Evolutionary conservation across 108 stramenopile genomes (phyloP).

Genomic region (Asterionellopsis glacialis): DNA sequence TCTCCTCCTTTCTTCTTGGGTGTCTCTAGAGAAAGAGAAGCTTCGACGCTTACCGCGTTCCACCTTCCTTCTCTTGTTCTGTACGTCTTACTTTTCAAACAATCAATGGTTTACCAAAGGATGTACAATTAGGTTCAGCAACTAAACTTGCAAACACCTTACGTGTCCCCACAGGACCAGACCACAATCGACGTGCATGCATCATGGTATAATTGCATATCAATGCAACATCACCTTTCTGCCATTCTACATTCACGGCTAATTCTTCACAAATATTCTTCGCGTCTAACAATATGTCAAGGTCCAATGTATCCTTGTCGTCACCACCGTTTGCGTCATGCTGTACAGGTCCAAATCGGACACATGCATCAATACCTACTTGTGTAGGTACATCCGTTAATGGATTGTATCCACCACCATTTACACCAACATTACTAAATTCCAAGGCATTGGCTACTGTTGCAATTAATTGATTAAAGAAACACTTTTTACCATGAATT

Average conservation of each 20-base stretch:
- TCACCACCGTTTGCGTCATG: too few relatives aligned
- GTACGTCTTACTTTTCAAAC: neutral
- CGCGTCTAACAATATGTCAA: conserved; percentile 19
- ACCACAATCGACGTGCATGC: conserved; percentile 27
- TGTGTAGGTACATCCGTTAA: conserved; percentile 27
- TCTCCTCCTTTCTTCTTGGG: too few relatives aligned
- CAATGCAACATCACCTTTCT: conserved; percentile 25
- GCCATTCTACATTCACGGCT: conserved; percentile 19
- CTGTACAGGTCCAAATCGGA: conserved; percentile 12
- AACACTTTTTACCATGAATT: conserved; percentile 13
- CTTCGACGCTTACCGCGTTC: too few relatives aligned
- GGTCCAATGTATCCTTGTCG: conserved; percentile 13
- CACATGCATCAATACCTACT: conserved; percentile 26
- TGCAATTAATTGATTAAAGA: conserved; percentile 32
- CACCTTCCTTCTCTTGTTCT: neutral
- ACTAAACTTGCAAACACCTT: conserved; percentile 26
- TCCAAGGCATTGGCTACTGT: conserved; percentile 29
- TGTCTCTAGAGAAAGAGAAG: too few relatives aligned
- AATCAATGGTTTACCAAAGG: conserved; percentile 17
- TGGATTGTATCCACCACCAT: conserved; percentile 21
- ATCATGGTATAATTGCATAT: conserved; percentile 26
- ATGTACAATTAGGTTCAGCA: conserved; percentile 21
- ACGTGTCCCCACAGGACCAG: conserved; percentile 26
- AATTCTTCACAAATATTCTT: conserved; percentile 27
- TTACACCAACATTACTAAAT: conserved; percentile 16